Conservation (phyloP, 768 basidiomycete species). For the Mrakia gelida region DNA sequence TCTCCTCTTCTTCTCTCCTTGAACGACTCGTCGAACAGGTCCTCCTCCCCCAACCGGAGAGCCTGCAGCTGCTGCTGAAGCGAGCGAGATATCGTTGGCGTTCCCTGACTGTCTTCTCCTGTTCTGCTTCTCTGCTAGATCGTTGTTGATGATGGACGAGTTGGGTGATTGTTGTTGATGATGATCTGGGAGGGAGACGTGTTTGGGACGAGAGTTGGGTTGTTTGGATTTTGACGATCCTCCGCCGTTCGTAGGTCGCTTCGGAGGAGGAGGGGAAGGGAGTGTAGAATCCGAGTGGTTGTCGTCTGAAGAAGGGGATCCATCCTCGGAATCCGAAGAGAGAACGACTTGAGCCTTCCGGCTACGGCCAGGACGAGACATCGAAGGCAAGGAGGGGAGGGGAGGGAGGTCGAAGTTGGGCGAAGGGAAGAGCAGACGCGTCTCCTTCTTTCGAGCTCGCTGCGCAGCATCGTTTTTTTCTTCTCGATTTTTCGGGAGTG, state of each 20-base stretch:
- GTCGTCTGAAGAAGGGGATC: not conserved
- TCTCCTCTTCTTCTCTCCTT: slow-evolving; percentile 9
- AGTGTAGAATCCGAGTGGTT: slow-evolving; percentile 4
- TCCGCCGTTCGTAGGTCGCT: not conserved
- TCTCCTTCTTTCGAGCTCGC: not conserved
- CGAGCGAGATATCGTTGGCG: slow-evolving; percentile 4
- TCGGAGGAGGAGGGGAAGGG: slow-evolving; percentile 13
- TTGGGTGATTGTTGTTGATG: not conserved
- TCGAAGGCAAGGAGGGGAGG: not conserved
- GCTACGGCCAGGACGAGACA: slow-evolving; percentile 1
- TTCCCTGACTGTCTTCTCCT: slow-evolving; percentile 16
- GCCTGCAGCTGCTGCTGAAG: not conserved
- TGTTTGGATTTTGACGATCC: slow-evolving; percentile 16
- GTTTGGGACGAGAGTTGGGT: not conserved
- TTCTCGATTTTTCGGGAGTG: too few relatives aligned
- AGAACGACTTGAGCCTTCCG: slow-evolving; percentile 2
- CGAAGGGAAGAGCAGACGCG: not conserved
- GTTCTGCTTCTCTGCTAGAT: slow-evolving; percentile 12
- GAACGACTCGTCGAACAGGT: slow-evolving; percentile 3
- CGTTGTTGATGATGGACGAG: slow-evolving; percentile 17
- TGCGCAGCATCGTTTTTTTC: too few relatives aligned
- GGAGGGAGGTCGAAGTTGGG: not conserved
- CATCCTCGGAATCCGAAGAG: slow-evolving; percentile 14
- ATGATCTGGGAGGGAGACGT: slow-evolving; percentile 2
- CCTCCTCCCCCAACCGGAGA: not conserved